phyloP scores from a whole-genome alignment of 176 grass and related monocot genomes.

The Lolium rigidum region DNA sequence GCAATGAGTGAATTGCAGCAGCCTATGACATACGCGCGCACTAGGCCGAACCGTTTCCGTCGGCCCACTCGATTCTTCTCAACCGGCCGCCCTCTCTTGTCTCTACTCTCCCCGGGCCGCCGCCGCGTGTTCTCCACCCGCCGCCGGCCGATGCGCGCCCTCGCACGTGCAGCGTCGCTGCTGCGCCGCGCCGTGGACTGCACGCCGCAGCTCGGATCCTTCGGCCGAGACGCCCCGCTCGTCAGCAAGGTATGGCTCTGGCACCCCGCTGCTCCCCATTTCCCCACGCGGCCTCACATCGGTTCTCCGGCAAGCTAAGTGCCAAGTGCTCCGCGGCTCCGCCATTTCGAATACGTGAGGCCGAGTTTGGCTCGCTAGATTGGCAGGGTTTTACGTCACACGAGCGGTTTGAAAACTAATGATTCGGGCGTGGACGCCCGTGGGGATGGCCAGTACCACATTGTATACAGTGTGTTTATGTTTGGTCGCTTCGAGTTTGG shows the following conservation, averaged over 20 bases:
- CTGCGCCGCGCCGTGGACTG: slow-evolving; percentile 22
- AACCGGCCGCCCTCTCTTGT: background rate
- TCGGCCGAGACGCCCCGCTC: background rate
- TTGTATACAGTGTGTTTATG: background rate
- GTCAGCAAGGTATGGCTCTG: slow-evolving; percentile 26
- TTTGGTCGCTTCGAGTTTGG: background rate
- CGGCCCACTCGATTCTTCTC: no score
- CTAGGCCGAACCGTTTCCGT: no score
- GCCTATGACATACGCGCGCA: no score
- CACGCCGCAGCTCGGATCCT: background rate
- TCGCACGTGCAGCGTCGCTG: slow-evolving; percentile 37
- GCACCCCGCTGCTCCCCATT: background rate
- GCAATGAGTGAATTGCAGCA: no score
- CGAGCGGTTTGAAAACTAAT: background rate
- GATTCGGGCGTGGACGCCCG: no score
- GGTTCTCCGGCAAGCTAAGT: background rate
- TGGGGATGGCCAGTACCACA: no score
- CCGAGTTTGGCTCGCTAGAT: background rate
- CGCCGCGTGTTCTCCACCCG: slow-evolving; percentile 9
- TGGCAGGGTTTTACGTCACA: slow-evolving; percentile 44
- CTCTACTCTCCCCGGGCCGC: background rate
- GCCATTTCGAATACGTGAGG: background rate
- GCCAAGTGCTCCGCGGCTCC: background rate
- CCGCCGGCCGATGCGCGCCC: slow-evolving; percentile 39
- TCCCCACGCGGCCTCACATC: background rate